Evolutionary conservation across 2,329 filamentous ascomycete species (phyloP).

Genomic region (Hortaea werneckii): DNA sequence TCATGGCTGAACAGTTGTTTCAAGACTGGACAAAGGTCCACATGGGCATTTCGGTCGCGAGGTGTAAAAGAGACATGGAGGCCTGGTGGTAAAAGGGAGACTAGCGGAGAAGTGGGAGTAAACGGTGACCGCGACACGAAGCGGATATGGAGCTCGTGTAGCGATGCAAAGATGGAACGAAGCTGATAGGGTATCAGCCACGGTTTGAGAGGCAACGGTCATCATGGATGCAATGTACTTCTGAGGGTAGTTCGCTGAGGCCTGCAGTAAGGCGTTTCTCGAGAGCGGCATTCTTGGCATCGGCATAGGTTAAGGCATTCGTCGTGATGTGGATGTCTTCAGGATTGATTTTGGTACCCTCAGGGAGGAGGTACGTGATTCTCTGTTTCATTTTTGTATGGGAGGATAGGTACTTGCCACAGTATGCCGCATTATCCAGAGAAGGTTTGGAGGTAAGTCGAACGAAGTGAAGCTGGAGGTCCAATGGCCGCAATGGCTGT

Average conservation of each 20-base stretch:
- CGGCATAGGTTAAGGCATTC: slow-evolving; percentile 45
- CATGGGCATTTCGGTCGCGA: slow-evolving; percentile 21
- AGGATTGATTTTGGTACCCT: slow-evolving; percentile 55
- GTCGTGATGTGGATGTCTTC: slow-evolving; percentile 49
- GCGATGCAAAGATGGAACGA: slow-evolving; percentile 49
- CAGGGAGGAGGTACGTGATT: slow-evolving; percentile 61
- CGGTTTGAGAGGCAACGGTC: background rate
- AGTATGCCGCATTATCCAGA: background rate
- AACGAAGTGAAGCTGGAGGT: no score
- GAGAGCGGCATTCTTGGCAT: slow-evolving; percentile 52
- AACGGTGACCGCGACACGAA: slow-evolving; percentile 58
- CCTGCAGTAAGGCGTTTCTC: slow-evolving; percentile 71
- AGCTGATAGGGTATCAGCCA: slow-evolving; percentile 34
- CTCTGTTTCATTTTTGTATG: slow-evolving; percentile 58
- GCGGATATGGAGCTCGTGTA: slow-evolving; percentile 65
- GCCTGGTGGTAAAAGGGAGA: slow-evolving; percentile 66
- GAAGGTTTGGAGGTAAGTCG: background rate
- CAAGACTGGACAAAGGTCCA: slow-evolving; percentile 49
- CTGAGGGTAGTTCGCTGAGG: slow-evolving; percentile 61
- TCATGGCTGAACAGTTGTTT: slow-evolving; percentile 45
- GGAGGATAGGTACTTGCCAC: background rate
- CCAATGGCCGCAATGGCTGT: background rate
- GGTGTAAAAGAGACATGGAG: slow-evolving; percentile 73
- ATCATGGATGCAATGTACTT: slow-evolving; percentile 33
- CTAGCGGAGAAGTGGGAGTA: slow-evolving; percentile 56